These are phyloP conservation scores for Carnegiea gigantea DNA, from an alignment of 179 eudicot species.

Conservation along the genomic window DNA sequence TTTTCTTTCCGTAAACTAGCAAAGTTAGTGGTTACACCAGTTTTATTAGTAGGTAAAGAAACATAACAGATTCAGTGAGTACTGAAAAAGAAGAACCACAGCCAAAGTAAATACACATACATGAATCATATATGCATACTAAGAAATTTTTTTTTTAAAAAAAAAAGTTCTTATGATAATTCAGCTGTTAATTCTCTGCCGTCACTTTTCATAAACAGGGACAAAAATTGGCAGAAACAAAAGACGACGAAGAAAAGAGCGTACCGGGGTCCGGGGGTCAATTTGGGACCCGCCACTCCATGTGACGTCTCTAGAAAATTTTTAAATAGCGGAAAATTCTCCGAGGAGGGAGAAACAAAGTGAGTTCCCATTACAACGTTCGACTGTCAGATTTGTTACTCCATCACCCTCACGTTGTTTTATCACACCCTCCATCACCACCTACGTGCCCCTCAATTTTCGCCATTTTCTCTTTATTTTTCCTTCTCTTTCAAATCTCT, in stretches of 20 bases:
- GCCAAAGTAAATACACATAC: too few relatives aligned
- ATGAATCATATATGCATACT: too few relatives aligned
- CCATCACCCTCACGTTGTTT: conserved; percentile 28
- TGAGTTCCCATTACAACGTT: conserved; percentile 55
- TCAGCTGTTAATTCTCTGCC: background rate
- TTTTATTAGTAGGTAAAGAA: too few relatives aligned
- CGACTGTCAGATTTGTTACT: conserved; percentile 41
- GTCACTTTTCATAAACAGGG: background rate
- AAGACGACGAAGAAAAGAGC: background rate
- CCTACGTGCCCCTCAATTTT: conserved; percentile 29
- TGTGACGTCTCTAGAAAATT: conserved; percentile 4
- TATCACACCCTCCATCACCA: conserved; percentile 27
- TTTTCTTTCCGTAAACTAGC: too few relatives aligned
- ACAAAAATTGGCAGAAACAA: conserved; percentile 13
- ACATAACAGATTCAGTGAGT: too few relatives aligned
- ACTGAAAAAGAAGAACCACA: too few relatives aligned
- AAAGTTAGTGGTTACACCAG: too few relatives aligned
- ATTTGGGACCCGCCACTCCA: conserved; percentile 20
- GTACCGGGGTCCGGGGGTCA: background rate
- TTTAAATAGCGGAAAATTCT: background rate
- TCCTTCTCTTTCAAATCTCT: background rate
- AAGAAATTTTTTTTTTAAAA: too few relatives aligned
- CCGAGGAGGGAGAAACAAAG: background rate
- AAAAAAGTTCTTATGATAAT: background rate
- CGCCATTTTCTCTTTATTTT: conserved; percentile 10